Conservation (phyloP, 2,329 filamentous ascomycete species). For the Neonectria ditissima region DNA sequence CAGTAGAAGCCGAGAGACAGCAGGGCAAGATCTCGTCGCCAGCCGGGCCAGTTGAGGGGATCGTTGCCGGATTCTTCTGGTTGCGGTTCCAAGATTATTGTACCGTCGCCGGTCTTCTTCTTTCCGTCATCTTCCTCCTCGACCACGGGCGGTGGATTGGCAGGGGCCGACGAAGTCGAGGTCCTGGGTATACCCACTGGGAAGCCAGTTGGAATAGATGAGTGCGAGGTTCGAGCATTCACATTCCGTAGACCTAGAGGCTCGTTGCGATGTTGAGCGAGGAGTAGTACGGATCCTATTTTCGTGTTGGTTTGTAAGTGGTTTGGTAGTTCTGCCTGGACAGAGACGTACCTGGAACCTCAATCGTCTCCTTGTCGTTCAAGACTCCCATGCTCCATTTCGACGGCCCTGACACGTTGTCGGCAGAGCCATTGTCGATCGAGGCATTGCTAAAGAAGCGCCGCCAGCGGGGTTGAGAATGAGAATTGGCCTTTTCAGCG, state of each 20-base stretch:
- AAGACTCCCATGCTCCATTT: slow-evolving; percentile 82
- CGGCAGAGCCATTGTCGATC: slow-evolving; percentile 16
- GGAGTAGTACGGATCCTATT: slow-evolving; percentile 68
- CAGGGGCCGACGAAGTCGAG: slow-evolving; percentile 39
- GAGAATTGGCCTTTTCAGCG: slow-evolving; percentile 25
- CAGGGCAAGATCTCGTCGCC: slow-evolving; percentile 83
- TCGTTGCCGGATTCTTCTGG: slow-evolving; percentile 92
- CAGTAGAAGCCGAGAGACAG: slow-evolving; percentile 91
- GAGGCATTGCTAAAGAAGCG: slow-evolving; percentile 36
- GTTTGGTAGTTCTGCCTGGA: neutral
- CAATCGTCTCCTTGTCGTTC: slow-evolving; percentile 82
- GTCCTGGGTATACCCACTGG: slow-evolving; percentile 50
- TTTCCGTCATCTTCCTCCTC: slow-evolving; percentile 55
- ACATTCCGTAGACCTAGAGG: slow-evolving; percentile 69
- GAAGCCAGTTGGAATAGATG: slow-evolving; percentile 64
- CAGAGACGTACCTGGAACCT: slow-evolving; percentile 79
- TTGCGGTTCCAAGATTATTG: slow-evolving; percentile 90
- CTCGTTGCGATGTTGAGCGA: slow-evolving; percentile 67
- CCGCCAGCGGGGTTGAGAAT: slow-evolving; percentile 31
- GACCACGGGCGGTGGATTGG: slow-evolving; percentile 24
- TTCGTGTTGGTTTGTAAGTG: slow-evolving; percentile 21
- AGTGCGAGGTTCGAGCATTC: slow-evolving; percentile 68
- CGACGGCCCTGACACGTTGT: slow-evolving; percentile 41
- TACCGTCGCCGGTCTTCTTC: slow-evolving; percentile 85
- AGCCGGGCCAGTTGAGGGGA: slow-evolving; percentile 89